Evolutionary conservation across 345 rosid species (phyloP).

Genomic region (Raphanus sativus): DNA sequence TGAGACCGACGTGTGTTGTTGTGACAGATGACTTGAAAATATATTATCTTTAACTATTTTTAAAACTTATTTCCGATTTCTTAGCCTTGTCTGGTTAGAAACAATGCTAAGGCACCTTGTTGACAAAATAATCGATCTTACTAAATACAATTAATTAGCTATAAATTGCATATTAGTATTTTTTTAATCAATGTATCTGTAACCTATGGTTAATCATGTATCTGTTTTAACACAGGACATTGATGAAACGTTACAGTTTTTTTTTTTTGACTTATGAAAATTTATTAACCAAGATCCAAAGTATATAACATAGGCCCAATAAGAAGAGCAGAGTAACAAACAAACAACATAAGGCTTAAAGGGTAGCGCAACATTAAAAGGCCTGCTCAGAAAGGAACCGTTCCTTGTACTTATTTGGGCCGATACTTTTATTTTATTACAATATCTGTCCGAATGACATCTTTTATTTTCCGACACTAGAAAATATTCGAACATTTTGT

Average conservation of each 20-base stretch:
- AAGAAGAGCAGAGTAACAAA: too few relatives aligned
- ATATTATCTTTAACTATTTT: neutral
- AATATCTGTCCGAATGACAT: neutral
- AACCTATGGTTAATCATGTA: neutral
- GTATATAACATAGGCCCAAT: too few relatives aligned
- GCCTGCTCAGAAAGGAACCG: too few relatives aligned
- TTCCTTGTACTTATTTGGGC: too few relatives aligned
- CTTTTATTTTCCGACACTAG: neutral
- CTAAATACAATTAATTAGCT: neutral
- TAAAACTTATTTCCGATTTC: neutral
- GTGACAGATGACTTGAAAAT: neutral
- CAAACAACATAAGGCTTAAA: too few relatives aligned
- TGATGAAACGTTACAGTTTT: too few relatives aligned
- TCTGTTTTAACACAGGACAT: too few relatives aligned
- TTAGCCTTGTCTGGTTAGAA: constrained; percentile 22
- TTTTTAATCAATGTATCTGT: neutral
- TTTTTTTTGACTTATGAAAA: too few relatives aligned
- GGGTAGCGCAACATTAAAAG: too few relatives aligned
- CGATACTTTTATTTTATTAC: neutral
- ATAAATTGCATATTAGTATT: neutral
- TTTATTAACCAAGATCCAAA: too few relatives aligned
- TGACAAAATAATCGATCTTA: neutral
- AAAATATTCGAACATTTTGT: neutral
- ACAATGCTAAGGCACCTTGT: constrained; percentile 8
- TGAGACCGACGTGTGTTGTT: constrained; percentile 29